A percentile compares a stretch with the other conserved stretches of the same genome.
Evolutionary conservation across 2,329 filamentous ascomycete genomes (phyloP).

Genomic region (Lojkania enalia): DNA sequence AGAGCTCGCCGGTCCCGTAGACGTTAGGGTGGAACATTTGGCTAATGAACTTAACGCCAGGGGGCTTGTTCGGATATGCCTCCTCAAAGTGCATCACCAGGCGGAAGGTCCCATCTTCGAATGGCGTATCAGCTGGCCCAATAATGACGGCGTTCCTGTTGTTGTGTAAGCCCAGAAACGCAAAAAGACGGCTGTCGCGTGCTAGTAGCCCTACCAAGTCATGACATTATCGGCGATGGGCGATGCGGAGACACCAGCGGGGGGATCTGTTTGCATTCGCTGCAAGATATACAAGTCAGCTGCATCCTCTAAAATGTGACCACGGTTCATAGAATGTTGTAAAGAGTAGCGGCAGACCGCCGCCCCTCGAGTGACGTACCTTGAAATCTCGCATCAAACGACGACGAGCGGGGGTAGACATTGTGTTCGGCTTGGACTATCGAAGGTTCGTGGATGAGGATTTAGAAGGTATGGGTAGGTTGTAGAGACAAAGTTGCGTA

Average conservation of each 20-base stretch:
- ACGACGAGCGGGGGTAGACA: conserved; percentile 93
- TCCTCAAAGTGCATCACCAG: conserved; percentile 99
- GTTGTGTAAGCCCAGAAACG: conserved; percentile 31
- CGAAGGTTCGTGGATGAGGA: background rate
- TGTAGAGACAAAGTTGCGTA: no score
- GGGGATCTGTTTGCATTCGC: conserved; percentile 99
- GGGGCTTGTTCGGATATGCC: conserved; percentile 97
- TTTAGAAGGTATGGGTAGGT: no score
- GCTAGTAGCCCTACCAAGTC: conserved; percentile 71
- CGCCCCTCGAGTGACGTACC: conserved; percentile 57
- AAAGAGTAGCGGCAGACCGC: conserved; percentile 10
- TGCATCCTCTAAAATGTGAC: background rate
- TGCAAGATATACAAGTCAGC: conserved; percentile 44
- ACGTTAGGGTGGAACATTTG: conserved; percentile 99
- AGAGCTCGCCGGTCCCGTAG: conserved; percentile 94
- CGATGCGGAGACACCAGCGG: conserved; percentile 93
- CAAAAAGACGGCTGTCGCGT: conserved; percentile 29
- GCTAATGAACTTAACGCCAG: conserved; percentile 96
- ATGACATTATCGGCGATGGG: conserved; percentile 96
- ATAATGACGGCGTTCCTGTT: conserved; percentile 97
- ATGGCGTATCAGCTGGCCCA: conserved; percentile 92
- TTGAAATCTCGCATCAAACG: conserved; percentile 99
- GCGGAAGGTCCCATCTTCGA: conserved; percentile 96
- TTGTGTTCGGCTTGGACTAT: conserved; percentile 43
- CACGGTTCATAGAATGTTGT: no score